These are phyloP conservation scores for Aleurites moluccanus DNA, from an alignment of 441 rosid genomes.

Conservation along the genomic window DNA sequence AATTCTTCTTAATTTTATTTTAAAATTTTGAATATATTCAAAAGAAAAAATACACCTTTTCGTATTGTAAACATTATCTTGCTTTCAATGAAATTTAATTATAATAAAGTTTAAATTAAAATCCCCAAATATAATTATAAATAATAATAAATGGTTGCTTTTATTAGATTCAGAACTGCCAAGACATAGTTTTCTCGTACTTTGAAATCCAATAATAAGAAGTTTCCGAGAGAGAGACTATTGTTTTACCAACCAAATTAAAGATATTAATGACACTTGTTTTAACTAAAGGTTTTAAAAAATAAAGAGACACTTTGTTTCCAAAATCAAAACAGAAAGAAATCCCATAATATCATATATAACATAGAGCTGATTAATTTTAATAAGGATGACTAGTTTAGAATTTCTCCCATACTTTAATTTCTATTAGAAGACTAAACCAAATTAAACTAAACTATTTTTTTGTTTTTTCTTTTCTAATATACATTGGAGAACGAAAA, in stretches of 20 bases:
- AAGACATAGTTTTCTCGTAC: neutral
- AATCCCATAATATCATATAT: neutral
- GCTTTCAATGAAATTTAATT: no score
- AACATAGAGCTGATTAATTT: neutral
- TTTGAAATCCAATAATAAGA: neutral
- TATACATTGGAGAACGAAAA: constrained; percentile 17
- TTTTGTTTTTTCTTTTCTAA: constrained; percentile 2
- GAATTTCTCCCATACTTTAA: neutral
- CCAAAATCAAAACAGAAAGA: neutral
- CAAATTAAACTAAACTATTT: neutral
- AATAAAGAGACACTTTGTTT: neutral
- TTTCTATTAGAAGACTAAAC: constrained; percentile 1
- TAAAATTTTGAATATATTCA: no score
- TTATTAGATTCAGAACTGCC: neutral
- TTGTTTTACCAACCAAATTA: neutral
- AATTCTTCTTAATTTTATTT: no score
- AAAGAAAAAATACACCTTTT: no score
- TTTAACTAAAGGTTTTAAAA: neutral
- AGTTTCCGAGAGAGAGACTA: neutral
- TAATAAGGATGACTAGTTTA: neutral
- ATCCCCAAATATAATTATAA: no score
- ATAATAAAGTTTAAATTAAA: no score
- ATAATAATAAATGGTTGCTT: no score
- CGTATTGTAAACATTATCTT: no score
- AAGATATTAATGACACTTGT: neutral